Evolutionary conservation across 306 rosid species (phyloP).

Genomic region (Boehmeria nivea): DNA sequence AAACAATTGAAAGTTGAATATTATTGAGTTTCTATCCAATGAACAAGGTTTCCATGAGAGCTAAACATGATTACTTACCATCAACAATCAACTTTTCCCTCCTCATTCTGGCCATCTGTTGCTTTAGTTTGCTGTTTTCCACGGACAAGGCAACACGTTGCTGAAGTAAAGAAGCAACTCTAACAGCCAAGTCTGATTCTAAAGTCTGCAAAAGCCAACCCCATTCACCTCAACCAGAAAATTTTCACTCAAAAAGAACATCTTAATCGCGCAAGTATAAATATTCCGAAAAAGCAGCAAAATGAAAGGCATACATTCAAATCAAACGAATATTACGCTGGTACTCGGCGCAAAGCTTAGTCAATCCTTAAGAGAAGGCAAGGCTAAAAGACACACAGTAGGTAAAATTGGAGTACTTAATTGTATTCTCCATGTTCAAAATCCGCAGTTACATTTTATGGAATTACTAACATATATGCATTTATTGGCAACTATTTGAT

Average conservation of each 20-base stretch:
- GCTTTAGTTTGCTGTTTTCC: slow-evolving; percentile 38
- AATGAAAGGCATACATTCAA: too few species aligned
- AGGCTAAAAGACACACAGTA: too few species aligned
- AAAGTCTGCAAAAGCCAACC: slow-evolving; percentile 28
- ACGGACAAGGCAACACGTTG: slow-evolving; percentile 36
- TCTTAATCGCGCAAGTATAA: background rate
- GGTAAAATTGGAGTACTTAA: too few species aligned
- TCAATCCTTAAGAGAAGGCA: too few species aligned
- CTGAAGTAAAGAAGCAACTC: slow-evolving; percentile 38
- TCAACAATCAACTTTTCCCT: slow-evolving; percentile 32
- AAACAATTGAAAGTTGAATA: background rate
- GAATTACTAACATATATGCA: too few species aligned
- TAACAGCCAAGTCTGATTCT: slow-evolving; percentile 31
- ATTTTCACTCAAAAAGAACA: slow-evolving; percentile 1
- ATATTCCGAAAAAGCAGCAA: background rate
- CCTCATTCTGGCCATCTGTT: slow-evolving; percentile 34
- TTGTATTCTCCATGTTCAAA: too few species aligned
- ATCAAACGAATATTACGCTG: too few species aligned
- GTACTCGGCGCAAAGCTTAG: too few species aligned
- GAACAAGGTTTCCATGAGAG: background rate
- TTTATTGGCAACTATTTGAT: too few species aligned
- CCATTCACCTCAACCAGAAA: background rate
- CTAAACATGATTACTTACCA: slow-evolving; percentile 19
- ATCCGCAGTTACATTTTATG: too few species aligned
- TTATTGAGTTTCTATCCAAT: background rate